Conservation (phyloP, 768 basidiomycete genomes). For the Thelephora ganbajun region DNA sequence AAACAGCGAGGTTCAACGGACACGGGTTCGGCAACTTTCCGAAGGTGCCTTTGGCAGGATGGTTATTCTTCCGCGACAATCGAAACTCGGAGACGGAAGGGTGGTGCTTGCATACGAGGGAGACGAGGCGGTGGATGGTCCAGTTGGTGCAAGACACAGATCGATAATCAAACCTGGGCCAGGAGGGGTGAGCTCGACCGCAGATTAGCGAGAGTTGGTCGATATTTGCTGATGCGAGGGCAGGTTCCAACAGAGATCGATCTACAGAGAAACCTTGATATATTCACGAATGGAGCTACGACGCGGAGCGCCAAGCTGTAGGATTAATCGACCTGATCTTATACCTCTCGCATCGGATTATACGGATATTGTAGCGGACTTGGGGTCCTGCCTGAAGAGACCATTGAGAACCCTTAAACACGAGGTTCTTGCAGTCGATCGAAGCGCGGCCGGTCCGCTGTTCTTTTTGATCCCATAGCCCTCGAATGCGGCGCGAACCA, state of each 20-base stretch:
- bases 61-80: conserved; percentile 38
- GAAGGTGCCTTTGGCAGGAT: conserved; percentile 43
- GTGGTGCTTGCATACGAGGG: conserved; percentile 51
- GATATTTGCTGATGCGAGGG: conserved; percentile 1
- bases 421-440: no score
- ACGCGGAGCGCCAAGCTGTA: no score
- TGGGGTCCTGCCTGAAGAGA: no score
- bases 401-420: no score
- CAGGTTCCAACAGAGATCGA: conserved; percentile 38
- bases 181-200: conserved; percentile 30
- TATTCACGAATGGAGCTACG: conserved; percentile 31
- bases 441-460: no score
- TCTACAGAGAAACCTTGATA: conserved; percentile 51
- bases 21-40: conserved; percentile 32
- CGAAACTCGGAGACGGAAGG: conserved; percentile 26
- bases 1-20: conserved; percentile 32
- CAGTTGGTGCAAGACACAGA: conserved; percentile 46
- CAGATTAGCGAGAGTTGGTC: not conserved
- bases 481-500: no score
- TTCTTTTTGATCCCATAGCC: no score
- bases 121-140: conserved; percentile 52
- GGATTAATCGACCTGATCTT: no score
- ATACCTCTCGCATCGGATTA: no score
- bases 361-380: no score
- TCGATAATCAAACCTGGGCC: conserved; percentile 31